Evolutionary conservation across 192 early-diverging fungal genomes (phyloP), one percentile per base, ranked within the genome.

Genomic region (Mortierella alpina): DNA sequence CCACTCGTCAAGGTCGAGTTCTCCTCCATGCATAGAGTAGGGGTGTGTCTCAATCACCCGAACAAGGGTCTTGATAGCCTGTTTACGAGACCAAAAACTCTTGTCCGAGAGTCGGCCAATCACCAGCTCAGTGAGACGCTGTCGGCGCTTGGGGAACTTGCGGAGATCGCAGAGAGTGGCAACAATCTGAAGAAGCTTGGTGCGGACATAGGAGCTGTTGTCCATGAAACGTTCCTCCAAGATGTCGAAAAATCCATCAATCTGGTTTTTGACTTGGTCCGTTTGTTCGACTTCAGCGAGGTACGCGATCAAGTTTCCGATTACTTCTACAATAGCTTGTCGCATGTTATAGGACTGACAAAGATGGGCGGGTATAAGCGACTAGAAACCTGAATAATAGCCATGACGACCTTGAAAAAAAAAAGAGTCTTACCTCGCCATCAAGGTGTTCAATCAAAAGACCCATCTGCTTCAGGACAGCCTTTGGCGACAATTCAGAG

Each of bases 161-260:
- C 84, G 84, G 18, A 90, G 53, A 4, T 96, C 93, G 62, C 92
- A 90, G 31, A 99, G 83, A 70, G 91, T 91, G 39, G 90, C 82
- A 42, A 94, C 89, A 14, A 95, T 90, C 74, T 98, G 96, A 39
- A 99, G 80, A 0, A 98, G 90, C 83, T 96, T 97, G 22, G 91
- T 89, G 40, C 98, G 91, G 4, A 93, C 91, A 82, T 91, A 92
- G n/a, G 90, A 90, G 69, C 91, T 95, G n/a, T 85, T 84, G 79
- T 99, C 98, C 71, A 93, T 89, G 84, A 96, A 95, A 12, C 97
- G 89, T 76, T 99, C 95, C 69, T 95, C 90, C 58, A 99, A 73
- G 65, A 96, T 90, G 73, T 97, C 96, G 83, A 96, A 98, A 71
- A 95, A 97, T 49, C 91, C 88, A 57, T 91, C 88, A 59, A 99